Conservation (phyloP, 2,329 filamentous ascomycete species). For the Arthrinium puccinioides region DNA sequence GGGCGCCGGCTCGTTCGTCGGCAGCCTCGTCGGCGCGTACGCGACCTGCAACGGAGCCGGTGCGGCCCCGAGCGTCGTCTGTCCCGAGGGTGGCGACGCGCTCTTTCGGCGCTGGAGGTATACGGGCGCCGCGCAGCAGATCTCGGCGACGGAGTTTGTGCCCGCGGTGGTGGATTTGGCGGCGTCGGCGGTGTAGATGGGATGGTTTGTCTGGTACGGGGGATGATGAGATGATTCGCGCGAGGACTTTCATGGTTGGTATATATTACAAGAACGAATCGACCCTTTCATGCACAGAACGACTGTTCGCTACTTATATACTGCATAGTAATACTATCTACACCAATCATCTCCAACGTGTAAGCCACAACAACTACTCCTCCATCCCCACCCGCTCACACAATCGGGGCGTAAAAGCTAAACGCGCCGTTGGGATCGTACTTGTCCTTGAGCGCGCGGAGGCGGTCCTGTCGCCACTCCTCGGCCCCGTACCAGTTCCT, state of each 20-base stretch:
- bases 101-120: constrained; percentile 21
- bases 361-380: too few species aligned
- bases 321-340: too few species aligned
- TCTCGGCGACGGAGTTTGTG: constrained; percentile 14
- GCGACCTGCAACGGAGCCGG: constrained; percentile 28
- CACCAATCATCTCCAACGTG: too few species aligned
- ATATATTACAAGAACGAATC: too few species aligned
- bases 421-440: constrained; percentile 35
- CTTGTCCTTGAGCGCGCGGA: constrained; percentile 37
- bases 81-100: constrained; percentile 20
- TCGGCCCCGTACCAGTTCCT: constrained; percentile 40
- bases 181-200: too few species aligned
- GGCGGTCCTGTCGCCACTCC: constrained; percentile 36
- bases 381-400: background rate
- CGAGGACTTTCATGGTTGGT: too few species aligned
- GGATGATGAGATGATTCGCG: too few species aligned
- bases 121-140: constrained; percentile 14
- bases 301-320: too few species aligned
- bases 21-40: constrained; percentile 25
- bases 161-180: background rate
- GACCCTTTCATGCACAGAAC: too few species aligned
- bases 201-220: too few species aligned
- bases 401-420: constrained; percentile 5
- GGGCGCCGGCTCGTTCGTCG: constrained; percentile 24
- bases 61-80: constrained; percentile 10